Conservation (phyloP, 371 early-diverging fungal species). For the Umbelopsis sp. region DNA sequence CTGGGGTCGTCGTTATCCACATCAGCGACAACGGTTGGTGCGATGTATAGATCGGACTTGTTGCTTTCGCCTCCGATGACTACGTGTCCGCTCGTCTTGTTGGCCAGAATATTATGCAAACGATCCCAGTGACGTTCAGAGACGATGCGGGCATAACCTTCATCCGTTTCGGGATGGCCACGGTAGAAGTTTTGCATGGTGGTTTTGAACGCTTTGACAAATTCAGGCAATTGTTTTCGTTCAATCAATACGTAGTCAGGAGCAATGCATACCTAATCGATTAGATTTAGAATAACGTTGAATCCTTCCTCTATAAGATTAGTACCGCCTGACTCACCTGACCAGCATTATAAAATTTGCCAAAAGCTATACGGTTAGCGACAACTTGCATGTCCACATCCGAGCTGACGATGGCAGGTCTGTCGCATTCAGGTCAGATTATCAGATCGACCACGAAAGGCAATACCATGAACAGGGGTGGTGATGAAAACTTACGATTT, state of each 20-base stretch:
- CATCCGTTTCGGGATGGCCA: conserved; percentile 50
- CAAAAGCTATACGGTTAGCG: conserved; percentile 82
- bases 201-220: conserved; percentile 56
- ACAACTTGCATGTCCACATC: conserved; percentile 66
- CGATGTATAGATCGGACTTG: conserved; percentile 29
- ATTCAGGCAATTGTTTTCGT: conserved; percentile 42
- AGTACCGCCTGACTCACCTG: conserved; percentile 55
- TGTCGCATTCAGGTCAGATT: conserved; percentile 17
- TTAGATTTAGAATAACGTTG: not conserved
- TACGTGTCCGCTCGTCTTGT: conserved; percentile 54
- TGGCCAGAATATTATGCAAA: conserved; percentile 57
- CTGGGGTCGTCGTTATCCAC: conserved; percentile 28
- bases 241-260: conserved; percentile 85
- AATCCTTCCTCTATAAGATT: not conserved
- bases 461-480: not conserved
- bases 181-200: conserved; percentile 60
- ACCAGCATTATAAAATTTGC: conserved; percentile 83
- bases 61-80: conserved; percentile 48
- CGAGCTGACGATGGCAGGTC: conserved; percentile 75
- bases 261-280: conserved; percentile 77
- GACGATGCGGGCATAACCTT: conserved; percentile 74
- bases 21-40: conserved; percentile 32
- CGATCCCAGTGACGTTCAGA: conserved; percentile 75
- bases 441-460: not conserved
- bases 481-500: conserved; percentile 59